A percentile compares a stretch with the other conserved stretches of the same genome.
Conservation (phyloP, 2,329 filamentous ascomycete genomes). For the Phialophora verrucosa region DNA sequence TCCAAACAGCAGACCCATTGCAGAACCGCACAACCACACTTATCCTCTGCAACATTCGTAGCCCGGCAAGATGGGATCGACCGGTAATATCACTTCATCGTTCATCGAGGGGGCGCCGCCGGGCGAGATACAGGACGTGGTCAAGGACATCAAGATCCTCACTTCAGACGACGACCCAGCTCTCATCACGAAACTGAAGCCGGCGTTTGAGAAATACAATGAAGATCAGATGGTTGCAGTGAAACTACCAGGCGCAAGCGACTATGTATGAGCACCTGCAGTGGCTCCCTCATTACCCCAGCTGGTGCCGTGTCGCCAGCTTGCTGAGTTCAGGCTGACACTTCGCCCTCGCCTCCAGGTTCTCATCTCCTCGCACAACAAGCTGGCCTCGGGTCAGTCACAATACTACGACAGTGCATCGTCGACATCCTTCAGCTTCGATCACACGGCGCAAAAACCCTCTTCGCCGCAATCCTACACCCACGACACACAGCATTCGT, state of each 20-base stretch:
- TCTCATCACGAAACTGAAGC: constrained; percentile 73
- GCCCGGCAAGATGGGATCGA: constrained; percentile 49
- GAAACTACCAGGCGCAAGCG: constrained; percentile 85
- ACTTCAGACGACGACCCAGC: constrained; percentile 69
- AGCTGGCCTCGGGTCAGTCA: constrained; percentile 63
- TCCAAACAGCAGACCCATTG: neutral
- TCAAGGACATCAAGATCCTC: constrained; percentile 83
- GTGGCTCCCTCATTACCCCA: neutral
- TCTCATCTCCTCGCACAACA: constrained; percentile 85
- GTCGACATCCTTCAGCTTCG: constrained; percentile 85
- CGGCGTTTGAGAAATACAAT: constrained; percentile 93
- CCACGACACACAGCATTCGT: constrained; percentile 75
- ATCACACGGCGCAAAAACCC: constrained; percentile 86
- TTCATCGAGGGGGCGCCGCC: constrained; percentile 95
- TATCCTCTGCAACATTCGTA: neutral
- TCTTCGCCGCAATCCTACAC: constrained; percentile 79
- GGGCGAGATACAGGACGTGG: constrained; percentile 91
- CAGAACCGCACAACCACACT: neutral
- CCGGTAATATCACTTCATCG: constrained; percentile 70
- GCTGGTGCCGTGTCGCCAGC: neutral
- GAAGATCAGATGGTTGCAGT: constrained; percentile 89
- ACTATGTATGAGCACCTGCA: constrained; percentile 62
- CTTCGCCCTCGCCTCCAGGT: constrained; percentile 52
- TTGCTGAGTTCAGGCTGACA: constrained; percentile 3
- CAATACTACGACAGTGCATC: constrained; percentile 91